Percentiles rank a stretch among this genome's conserved stretches.
These are phyloP conservation scores for Tolypocladium album DNA, from an alignment of 2,329 filamentous ascomycete genomes.

Conservation along the genomic window DNA sequence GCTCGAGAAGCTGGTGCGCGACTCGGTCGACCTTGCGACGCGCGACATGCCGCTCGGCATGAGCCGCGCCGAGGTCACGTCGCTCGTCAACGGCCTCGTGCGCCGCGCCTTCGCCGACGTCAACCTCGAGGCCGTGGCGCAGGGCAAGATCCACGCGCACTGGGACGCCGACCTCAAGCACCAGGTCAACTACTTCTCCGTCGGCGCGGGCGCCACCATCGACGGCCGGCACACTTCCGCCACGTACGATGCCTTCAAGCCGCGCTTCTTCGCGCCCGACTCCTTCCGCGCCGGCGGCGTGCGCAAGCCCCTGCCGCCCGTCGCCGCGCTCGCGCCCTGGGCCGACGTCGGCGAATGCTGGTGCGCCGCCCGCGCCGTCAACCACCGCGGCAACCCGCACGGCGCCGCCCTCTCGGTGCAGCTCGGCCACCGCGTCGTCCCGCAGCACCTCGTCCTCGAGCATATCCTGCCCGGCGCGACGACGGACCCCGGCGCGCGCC, in stretches of 20 bases:
- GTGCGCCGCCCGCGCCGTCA: constrained; percentile 49
- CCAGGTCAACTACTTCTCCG: constrained; percentile 64
- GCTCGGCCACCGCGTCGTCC: constrained; percentile 46
- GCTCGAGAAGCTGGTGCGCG: constrained; percentile 20
- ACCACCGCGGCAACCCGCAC: constrained; percentile 31
- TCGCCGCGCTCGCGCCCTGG: constrained; percentile 57
- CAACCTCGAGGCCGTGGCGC: constrained; percentile 35
- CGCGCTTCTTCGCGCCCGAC: constrained; percentile 5
- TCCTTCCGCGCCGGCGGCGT: constrained; percentile 10
- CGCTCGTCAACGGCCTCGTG: constrained; percentile 29
- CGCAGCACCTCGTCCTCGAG: constrained; percentile 61
- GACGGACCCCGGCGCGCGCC: constrained; percentile 50
- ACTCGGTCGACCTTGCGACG: constrained; percentile 16
- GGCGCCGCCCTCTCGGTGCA: constrained; percentile 57
- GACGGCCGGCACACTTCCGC: constrained; percentile 50
- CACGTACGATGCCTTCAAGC: constrained; percentile 29
- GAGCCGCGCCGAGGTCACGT: constrained; percentile 27
- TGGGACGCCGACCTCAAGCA: constrained; percentile 33
- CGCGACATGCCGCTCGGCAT: constrained; percentile 19
- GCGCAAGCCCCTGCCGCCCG: constrained; percentile 22
- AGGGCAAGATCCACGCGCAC: constrained; percentile 33
- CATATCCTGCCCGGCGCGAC: constrained; percentile 55
- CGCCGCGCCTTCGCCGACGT: constrained; percentile 31
- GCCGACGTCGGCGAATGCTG: constrained; percentile 77
- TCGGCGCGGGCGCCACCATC: constrained; percentile 54